A percentile compares a stretch with the other conserved stretches of the same genome.
These are phyloP conservation scores for Cytospora leucostoma DNA, from an alignment of 2,329 filamentous ascomycete genomes.

Conservation along the genomic window DNA sequence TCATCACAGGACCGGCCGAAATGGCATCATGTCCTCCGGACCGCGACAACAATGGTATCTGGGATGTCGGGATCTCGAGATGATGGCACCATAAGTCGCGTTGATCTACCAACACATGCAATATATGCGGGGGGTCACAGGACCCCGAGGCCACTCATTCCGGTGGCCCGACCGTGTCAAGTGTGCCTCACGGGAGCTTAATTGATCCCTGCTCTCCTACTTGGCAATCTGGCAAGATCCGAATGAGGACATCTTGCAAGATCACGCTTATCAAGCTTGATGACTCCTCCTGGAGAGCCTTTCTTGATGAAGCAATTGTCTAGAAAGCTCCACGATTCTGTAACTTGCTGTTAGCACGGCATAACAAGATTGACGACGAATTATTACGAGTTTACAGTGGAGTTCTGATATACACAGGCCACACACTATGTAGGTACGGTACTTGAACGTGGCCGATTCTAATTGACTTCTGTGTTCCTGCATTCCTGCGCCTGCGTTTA, in stretches of 20 bases:
- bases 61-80: neutral
- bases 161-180: slow-evolving; percentile 12
- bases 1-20: neutral
- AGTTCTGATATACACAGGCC: slow-evolving; percentile 10
- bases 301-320: slow-evolving; percentile 5
- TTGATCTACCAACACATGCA: neutral
- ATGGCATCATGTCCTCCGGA: slow-evolving; percentile 4
- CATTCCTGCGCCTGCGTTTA: slow-evolving; percentile 23
- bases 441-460: slow-evolving; percentile 24
- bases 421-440: slow-evolving; percentile 3
- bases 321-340: slow-evolving; percentile 16
- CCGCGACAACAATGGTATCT: neutral
- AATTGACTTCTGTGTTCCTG: slow-evolving; percentile 22
- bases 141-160: slow-evolving; percentile 9
- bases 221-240: neutral
- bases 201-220: slow-evolving; percentile 4
- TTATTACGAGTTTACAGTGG: slow-evolving; percentile 21
- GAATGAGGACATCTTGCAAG: slow-evolving; percentile 10
- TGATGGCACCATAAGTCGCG: neutral
- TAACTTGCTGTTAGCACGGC: slow-evolving; percentile 13
- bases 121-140: neutral
- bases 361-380: slow-evolving; percentile 21
- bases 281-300: slow-evolving; percentile 1
- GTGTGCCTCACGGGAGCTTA: slow-evolving; percentile 24
- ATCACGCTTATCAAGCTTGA: neutral